These are phyloP conservation scores for Sphenostylis stenocarpa DNA, from an alignment of 306 rosid species.

Conservation along the genomic window DNA sequence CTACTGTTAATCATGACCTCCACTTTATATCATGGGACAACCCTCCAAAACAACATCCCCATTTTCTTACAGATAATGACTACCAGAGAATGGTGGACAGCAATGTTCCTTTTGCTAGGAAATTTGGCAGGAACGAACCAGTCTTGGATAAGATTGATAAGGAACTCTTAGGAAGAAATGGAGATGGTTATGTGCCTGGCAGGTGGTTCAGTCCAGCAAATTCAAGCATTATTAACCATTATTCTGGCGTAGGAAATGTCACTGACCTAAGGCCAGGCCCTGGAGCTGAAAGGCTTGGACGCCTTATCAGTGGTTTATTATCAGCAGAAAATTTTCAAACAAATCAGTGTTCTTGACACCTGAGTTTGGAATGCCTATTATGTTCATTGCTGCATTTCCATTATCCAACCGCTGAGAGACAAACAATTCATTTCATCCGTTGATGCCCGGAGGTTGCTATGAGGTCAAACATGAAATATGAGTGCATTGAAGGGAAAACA, in stretches of 20 bases:
- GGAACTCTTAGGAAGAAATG: constrained; percentile 54
- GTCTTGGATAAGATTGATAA: constrained; percentile 60
- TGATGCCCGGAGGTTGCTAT: constrained; percentile 25
- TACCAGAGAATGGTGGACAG: constrained; percentile 64
- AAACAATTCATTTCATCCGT: constrained; percentile 17
- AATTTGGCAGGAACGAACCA: constrained; percentile 59
- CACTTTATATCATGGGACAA: constrained; percentile 91
- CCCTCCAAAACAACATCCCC: constrained; percentile 82
- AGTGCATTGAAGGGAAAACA: constrained; percentile 7
- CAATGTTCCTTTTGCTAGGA: constrained; percentile 72
- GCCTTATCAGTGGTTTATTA: constrained; percentile 58
- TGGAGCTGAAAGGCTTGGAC: constrained; percentile 64
- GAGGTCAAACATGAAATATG: constrained; percentile 17
- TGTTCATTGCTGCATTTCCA: constrained; percentile 8
- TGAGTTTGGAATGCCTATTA: not conserved
- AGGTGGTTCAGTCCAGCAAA: constrained; percentile 51
- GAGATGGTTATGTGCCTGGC: constrained; percentile 63
- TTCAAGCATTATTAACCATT: constrained; percentile 28
- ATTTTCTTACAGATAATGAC: constrained; percentile 59
- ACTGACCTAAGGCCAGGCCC: constrained; percentile 62
- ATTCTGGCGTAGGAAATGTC: constrained; percentile 38
- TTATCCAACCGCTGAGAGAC: constrained; percentile 28
- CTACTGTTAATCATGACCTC: constrained; percentile 78
- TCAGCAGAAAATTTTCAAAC: constrained; percentile 55
- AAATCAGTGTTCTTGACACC: constrained; percentile 56